phyloP scores from a whole-genome alignment of 2,329 filamentous ascomycete species.

The Cordyceps farinosa region DNA sequence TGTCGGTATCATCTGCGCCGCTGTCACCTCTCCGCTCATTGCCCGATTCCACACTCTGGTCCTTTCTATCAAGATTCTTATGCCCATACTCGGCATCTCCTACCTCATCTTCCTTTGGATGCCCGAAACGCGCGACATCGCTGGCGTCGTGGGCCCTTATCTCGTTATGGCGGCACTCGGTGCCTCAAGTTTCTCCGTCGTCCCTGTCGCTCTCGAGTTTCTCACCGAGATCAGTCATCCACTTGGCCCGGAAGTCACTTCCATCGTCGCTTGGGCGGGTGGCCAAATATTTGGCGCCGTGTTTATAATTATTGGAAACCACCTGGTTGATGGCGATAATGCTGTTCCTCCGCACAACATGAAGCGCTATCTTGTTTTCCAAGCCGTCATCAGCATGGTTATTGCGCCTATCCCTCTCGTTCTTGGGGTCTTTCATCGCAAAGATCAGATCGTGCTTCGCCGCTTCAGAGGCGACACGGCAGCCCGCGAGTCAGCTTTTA shows the following conservation, averaged over 20 bases:
- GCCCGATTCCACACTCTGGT: constrained; percentile 83
- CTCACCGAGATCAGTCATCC: constrained; percentile 85
- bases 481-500: not conserved
- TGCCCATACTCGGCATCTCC: constrained; percentile 68
- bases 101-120: constrained; percentile 84
- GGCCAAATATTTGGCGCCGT: constrained; percentile 82
- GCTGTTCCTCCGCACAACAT: constrained; percentile 66
- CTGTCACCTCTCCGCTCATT: constrained; percentile 74
- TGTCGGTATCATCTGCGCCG: constrained; percentile 75
- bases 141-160: constrained; percentile 68
- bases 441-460: constrained; percentile 47
- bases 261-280: constrained; percentile 77
- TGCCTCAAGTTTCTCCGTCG: constrained; percentile 71
- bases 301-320: constrained; percentile 80
- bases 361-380: constrained; percentile 71
- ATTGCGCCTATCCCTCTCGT: constrained; percentile 65
- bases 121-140: constrained; percentile 53
- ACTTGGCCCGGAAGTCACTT: constrained; percentile 79
- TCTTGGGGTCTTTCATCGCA: constrained; percentile 66
- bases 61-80: constrained; percentile 64
- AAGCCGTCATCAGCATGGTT: constrained; percentile 65
- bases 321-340: constrained; percentile 54
- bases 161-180: constrained; percentile 73
- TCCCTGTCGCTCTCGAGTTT: constrained; percentile 84
- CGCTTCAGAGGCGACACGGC: constrained; percentile 45